A percentile compares a stretch with the other conserved stretches of the same genome.
phyloP scores from a whole-genome alignment of 169 alveolate species.

The Plasmodium knowlesi region DNA sequence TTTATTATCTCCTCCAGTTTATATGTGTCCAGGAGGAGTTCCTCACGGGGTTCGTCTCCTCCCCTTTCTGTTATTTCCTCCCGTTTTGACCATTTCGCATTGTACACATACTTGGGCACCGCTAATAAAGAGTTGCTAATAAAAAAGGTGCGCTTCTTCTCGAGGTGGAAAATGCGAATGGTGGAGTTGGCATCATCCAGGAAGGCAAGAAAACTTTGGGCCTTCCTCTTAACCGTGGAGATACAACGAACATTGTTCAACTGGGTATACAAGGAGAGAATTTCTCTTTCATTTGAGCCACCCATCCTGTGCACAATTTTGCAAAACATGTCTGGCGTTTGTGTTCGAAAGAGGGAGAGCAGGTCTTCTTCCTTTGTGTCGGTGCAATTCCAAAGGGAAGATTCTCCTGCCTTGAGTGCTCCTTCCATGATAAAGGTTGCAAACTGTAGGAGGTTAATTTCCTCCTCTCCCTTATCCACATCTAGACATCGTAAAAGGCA shows the following conservation, averaged over 20 bases:
- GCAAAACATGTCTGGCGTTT: background rate
- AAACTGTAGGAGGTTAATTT: constrained; percentile 2
- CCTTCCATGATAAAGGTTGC: background rate
- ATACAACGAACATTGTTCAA: constrained; percentile 8
- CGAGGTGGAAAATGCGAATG: constrained; percentile 13
- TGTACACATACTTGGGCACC: constrained; percentile 43
- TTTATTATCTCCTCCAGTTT: constrained; percentile 37
- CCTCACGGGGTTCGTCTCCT: background rate
- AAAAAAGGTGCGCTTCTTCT: background rate
- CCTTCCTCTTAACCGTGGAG: background rate
- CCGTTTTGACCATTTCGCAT: background rate
- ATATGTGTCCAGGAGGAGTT: background rate
- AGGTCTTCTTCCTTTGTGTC: background rate
- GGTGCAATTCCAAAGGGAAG: background rate
- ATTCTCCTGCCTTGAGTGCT: background rate
- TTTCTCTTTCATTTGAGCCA: background rate
- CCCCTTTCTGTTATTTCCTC: background rate
- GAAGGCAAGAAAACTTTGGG: background rate
- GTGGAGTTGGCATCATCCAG: background rate
- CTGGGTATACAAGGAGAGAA: background rate
- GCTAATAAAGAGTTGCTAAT: background rate
- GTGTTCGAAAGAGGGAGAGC: background rate
- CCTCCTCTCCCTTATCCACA: background rate
- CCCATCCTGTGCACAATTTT: constrained; percentile 4
- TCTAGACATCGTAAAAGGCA: constrained; percentile 15